These are phyloP conservation scores for Kalaharituber pfeilii DNA, from an alignment of 2,329 filamentous ascomycete species.

Conservation along the genomic window DNA sequence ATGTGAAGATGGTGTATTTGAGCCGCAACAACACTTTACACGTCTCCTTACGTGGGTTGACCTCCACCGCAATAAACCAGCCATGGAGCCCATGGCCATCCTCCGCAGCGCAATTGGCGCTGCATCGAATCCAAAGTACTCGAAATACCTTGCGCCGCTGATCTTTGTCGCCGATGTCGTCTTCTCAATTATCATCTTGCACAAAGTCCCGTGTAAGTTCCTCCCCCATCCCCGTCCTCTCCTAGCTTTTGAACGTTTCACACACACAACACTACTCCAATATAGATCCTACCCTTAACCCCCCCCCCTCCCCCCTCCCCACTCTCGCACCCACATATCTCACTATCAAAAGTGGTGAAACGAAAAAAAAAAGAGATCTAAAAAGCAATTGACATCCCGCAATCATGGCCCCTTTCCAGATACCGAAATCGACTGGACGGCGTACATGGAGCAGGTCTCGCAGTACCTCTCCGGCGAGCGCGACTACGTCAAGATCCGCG, in stretches of 20 bases:
- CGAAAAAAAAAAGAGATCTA: background rate
- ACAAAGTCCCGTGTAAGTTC: constrained; percentile 62
- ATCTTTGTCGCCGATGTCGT: constrained; percentile 53
- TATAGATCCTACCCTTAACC: too few relatives aligned
- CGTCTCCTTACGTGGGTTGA: too few relatives aligned
- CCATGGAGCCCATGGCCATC: background rate
- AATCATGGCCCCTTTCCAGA: constrained; percentile 35
- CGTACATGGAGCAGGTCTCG: constrained; percentile 86
- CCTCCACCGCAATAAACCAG: background rate
- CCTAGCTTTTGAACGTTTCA: constrained; percentile 1
- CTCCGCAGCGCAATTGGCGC: background rate
- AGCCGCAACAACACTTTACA: too few relatives aligned
- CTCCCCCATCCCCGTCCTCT: background rate
- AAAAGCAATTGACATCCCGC: background rate
- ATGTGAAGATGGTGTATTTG: too few relatives aligned
- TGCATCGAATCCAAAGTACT: constrained; percentile 26
- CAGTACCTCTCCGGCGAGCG: constrained; percentile 69
- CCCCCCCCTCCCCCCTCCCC: background rate
- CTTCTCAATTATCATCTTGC: constrained; percentile 57
- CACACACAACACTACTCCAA: background rate
- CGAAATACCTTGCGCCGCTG: constrained; percentile 37
- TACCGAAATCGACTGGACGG: constrained; percentile 94
- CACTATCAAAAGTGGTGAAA: background rate
- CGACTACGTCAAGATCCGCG: constrained; percentile 71
- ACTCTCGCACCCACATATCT: background rate